Evolutionary conservation across 148 eudicot genomes (phyloP), one percentile per base, ranked within the genome.

Genomic region (Chenopodium berlandieri): DNA sequence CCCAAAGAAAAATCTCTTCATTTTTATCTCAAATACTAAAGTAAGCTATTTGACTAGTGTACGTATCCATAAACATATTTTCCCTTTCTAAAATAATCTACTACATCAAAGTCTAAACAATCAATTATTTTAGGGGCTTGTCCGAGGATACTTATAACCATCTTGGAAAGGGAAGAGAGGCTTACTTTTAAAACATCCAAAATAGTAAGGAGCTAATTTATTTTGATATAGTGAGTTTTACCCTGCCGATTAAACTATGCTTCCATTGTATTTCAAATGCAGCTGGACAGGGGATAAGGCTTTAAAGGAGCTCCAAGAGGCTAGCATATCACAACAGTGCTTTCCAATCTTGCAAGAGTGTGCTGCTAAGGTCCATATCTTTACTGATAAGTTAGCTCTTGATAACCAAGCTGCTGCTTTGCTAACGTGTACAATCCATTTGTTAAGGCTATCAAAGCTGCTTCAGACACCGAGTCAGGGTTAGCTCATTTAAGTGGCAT

Each of bases 281-380:
- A 95, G 99, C 86, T 96, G 99, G 99, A 90, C 90, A 9, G 99
- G 97, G 8, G 93, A 94, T 71, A 92, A 90, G 82, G 99, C 99
- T 84, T 66, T 90, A 73, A 89, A 84, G 82, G 98, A 94, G 91
- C 95, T 96, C 69, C 85, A 92, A 83, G 97, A 94, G 86, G 99
- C 98, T 78, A 90, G 86, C 86, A 85, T 96, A 78, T 80, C 95
- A 78, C 89, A 79, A 82, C 92, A 92, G 80, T 92, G 90, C 86
- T 96, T 96, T 82, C 88, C 94, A 75, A 86, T 82, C 81, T 87
- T 94, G 85, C 88, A 87, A 80, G 97, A 90, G 71, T 96, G 99
- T 86, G 98, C 94, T 58, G 75, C 85, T 58, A 90, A 91, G 95
- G 99, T 94, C 85, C 37, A 37, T 56, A 25, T 31, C 8, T 54